Base-by-base conservation (phyloP, 2,329 filamentous ascomycete genomes). In the Colletotrichum sidae region DNA sequence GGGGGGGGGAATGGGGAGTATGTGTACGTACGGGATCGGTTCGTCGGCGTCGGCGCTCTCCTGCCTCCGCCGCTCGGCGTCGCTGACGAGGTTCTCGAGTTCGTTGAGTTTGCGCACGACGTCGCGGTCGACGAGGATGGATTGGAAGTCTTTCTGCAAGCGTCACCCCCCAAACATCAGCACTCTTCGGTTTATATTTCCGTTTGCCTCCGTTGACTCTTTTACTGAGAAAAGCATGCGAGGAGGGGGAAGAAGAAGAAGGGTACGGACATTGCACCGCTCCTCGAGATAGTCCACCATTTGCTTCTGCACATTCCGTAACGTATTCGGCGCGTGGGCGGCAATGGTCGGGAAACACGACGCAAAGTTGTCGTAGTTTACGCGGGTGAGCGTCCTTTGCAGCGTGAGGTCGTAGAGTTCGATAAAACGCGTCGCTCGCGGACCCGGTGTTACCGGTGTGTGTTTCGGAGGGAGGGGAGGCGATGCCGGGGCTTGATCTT, bases 261-360 rank as follows among this genome's bases (percentile, higher is more conserved):
- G 55, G 25, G 15, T n/a, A 73, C 75, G 25, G 67, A 85, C 82
- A 73, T 81, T 78, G 69, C 86, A 88, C 66, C 87, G 82, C 68
- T 80, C 78, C 25, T 80, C 78, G 67, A 90, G 73, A 69, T 85
- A 80, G 12, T 82, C 82, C 10, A 88, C 83, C 84, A 90, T 87
- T 72, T 86, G 84, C 57, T 76, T 74, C 78, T 89, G 87, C 45
- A 89, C 83, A 68, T 83, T 81, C 67, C 78, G 79, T 70, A 90
- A 78, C 42, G 84, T 80, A 8, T 75, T 77, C 33, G 84, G 84
- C 17, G 86, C 82, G 67, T 80, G 77, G 44, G 76, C 72, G 15
- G 85, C 82, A n/a, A 89, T 79, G 17, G 84, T 87, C 47, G 88
- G 88, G 73, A 88, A 90, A 76, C 88, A 90, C 2, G 83, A 79